Base-by-base conservation (phyloP, 176 grass and related monocot genomes). In the Paspalum notatum region DNA sequence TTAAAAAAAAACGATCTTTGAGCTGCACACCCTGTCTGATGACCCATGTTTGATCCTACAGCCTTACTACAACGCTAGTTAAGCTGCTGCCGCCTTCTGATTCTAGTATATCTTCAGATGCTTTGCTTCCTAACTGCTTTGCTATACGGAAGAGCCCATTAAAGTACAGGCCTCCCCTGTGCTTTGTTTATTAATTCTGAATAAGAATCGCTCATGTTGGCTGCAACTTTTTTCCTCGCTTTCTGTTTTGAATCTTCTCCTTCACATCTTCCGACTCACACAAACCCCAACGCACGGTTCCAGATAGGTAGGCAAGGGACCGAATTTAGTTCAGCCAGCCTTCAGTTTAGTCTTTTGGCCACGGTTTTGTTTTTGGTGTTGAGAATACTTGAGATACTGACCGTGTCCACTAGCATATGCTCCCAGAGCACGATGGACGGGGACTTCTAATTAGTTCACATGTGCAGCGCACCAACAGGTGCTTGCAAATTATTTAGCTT, bases 381-480 rank as follows among this genome's bases (percentile, higher is more conserved):
- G 17, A 48, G 8, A 47, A 12, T 49, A n/a, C 22, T 60, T 8
- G 9, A 24, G 18, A 76, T 76, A 62, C 72, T 53, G 55, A 68
- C 56, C 70, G 9, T 79, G 80, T 32, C 86, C 50, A 49, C 67
- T 22, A 38, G 85, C 72, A 57, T 65, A 57, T 80, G 81, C 81
- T 24, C 59, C 17, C 5, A 22, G 38, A 46, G 55, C 71, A 89
- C 66, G 83, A 86, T 14, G 32, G 32, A 3, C n/a, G 71, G 58
- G 51, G 87, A 77, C 83, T 38, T 82, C 42, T 72, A 65, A 48
- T 70, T 71, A 82, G 78, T 82, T 72, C 66, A 53, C 83, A 89
- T 78, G 83, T 63, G 70, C 74, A 72, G 65, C 9, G 61, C 79
- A 32, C 32, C 32, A 32, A 3, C 32, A 32, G 32, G 32, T 76